Conservation (phyloP, 2,329 filamentous ascomycete species). For the Diaporthe australafricana region DNA sequence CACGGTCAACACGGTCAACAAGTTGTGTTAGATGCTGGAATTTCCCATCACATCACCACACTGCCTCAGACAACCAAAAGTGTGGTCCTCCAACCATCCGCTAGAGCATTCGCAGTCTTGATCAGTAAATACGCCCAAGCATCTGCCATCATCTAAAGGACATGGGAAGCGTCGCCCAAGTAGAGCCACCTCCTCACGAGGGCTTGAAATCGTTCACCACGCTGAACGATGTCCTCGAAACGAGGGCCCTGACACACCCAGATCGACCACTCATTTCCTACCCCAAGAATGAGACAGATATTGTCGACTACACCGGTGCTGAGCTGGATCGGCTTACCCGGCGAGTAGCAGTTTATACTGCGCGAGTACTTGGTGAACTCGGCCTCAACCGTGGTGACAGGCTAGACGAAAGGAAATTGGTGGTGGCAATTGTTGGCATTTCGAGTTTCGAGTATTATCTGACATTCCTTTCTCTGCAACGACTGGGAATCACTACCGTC, state of each 20-base stretch:
- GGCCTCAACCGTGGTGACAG: background rate
- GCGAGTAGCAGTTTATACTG: background rate
- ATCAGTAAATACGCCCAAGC: background rate
- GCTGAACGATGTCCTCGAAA: conserved; percentile 16
- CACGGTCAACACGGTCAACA: background rate
- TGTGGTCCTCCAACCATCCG: no score
- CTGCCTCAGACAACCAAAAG: background rate
- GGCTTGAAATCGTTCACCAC: background rate
- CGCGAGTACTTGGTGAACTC: background rate
- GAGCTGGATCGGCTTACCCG: conserved; percentile 22
- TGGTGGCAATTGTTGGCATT: conserved; percentile 18
- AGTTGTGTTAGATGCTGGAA: background rate
- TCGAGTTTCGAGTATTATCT: conserved; percentile 30
- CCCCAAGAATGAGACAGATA: conserved; percentile 21
- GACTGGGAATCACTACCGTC: conserved; percentile 19
- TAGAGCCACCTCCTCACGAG: background rate
- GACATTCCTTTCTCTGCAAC: conserved; percentile 25
- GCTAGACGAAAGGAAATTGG: background rate
- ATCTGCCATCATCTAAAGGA: background rate
- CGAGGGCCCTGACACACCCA: background rate
- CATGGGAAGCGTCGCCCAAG: background rate
- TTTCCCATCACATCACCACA: background rate
- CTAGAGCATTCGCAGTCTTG: background rate
- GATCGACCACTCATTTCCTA: conserved; percentile 15
- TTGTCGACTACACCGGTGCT: conserved; percentile 22